Conservation (phyloP, 176 grass and related monocot genomes). For the Avena eriantha region DNA sequence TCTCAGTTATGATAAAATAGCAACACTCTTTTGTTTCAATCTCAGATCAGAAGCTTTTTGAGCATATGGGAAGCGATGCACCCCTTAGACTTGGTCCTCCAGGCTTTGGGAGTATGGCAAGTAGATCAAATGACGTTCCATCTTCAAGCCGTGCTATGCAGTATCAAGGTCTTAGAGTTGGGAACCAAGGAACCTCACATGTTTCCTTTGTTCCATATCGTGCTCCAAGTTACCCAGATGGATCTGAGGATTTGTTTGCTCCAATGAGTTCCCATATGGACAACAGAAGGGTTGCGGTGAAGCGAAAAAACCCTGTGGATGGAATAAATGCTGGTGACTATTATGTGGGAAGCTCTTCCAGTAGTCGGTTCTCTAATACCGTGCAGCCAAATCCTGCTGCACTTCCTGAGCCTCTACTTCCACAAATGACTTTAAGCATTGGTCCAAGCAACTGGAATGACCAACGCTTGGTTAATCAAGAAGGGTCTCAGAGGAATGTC, state of each 20-base stretch:
- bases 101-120: conserved; percentile 27
- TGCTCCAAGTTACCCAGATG: conserved; percentile 41
- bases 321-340: conserved; percentile 37
- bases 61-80: conserved; percentile 38
- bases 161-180: conserved; percentile 29
- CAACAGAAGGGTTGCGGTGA: conserved; percentile 45
- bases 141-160: conserved; percentile 37
- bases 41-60: conserved; percentile 55
- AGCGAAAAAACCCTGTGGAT: conserved; percentile 53
- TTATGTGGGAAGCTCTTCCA: conserved; percentile 68
- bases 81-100: conserved; percentile 44
- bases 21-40: conserved; percentile 27
- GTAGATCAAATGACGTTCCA: conserved; percentile 44
- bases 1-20: conserved; percentile 22
- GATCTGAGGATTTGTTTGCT: conserved; percentile 40
- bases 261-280: conserved; percentile 41
- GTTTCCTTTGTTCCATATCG: conserved; percentile 42
- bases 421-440: conserved; percentile 41
- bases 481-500: conserved; percentile 71
- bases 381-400: conserved; percentile 42
- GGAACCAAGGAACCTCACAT: conserved; percentile 33
- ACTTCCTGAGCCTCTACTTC: conserved; percentile 25
- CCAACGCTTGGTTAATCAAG: conserved; percentile 38
- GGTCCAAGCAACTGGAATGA: conserved; percentile 39
- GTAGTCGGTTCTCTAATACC: conserved; percentile 40